Base-by-base conservation (phyloP, 768 basidiomycete genomes). In the Pisolithus sp. region DNA sequence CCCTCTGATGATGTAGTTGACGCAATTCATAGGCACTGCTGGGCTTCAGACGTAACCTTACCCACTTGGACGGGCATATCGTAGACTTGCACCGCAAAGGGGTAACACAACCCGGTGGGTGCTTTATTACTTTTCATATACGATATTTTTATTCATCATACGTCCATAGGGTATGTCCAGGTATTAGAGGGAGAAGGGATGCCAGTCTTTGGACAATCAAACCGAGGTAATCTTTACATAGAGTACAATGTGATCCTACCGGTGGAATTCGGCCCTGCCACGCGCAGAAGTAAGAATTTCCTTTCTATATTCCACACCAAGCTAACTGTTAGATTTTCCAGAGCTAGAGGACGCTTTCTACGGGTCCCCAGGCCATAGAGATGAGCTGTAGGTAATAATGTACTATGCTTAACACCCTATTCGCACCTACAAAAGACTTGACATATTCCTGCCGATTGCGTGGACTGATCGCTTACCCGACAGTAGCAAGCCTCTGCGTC, bases 211-310 rank as follows among this genome's bases (percentile, higher is more conserved):
- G 79, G 81, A 51, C 68, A 74, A 53, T 69, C 72, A 9, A 63
- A 69, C 20, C 75, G 81, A 55, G 96, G 96, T 15, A 85, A 95
- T 65, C 73, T 99, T 44, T 98, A 82, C 60, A 77, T 99, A 49
- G 94, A 97, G 68, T 99, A 95, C 71, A 90, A 81, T 51, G 90
- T 99, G 46, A 85, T 98, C 17, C 70, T 99, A 49, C 96, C 96
- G 3, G 70, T 78, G 46, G 77, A 85, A 50, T 68, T 99, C 31
- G 75, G 83, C 45, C 62, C 79, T 46, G 78, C 85, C 46, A 80
- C 80, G 53, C 82, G 82, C 59, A 78, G 74, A 65, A 89, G 95
- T 97, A 65, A 76, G 93, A 28, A 4, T 6, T 41, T 26, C 13
- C 13, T 24, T 26, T 3, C 43, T 30, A 23, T 12, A 6, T 24